phyloP scores from a whole-genome alignment of 345 rosid genomes.

The Boechera retrofracta region DNA sequence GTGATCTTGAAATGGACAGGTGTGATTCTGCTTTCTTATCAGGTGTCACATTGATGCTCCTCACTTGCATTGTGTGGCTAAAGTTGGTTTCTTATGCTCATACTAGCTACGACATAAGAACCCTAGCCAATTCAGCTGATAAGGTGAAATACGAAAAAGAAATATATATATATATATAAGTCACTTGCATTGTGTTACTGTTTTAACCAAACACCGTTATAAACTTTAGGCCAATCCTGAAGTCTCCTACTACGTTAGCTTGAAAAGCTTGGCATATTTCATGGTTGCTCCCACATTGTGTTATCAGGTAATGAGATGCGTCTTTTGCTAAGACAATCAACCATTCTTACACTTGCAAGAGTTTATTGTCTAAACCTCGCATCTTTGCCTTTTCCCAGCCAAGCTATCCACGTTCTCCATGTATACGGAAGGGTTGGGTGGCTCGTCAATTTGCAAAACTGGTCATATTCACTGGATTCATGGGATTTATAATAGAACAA shows the following conservation, averaged over 20 bases:
- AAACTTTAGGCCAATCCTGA: constrained; percentile 57
- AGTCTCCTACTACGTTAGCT: constrained; percentile 54
- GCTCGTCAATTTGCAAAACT: constrained; percentile 83
- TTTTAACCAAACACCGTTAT: constrained; percentile 33
- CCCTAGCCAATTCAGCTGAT: constrained; percentile 59
- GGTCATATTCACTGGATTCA: constrained; percentile 85
- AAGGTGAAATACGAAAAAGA: constrained; percentile 53
- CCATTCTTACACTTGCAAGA: constrained; percentile 31
- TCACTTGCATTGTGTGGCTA: constrained; percentile 96
- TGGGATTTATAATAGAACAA: constrained; percentile 97
- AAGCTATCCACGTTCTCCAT: constrained; percentile 86
- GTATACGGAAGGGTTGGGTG: constrained; percentile 87
- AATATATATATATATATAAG: neutral
- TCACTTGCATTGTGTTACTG: constrained; percentile 16
- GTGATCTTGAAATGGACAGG: constrained; percentile 56
- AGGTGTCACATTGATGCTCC: constrained; percentile 88
- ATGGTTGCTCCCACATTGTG: constrained; percentile 98
- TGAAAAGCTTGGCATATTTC: constrained; percentile 86
- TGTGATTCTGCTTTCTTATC: constrained; percentile 89
- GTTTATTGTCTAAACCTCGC: neutral
- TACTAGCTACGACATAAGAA: constrained; percentile 84
- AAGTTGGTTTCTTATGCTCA: constrained; percentile 96
- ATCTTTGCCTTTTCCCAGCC: constrained; percentile 49
- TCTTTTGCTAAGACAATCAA: constrained; percentile 7
- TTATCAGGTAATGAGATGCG: constrained; percentile 72